A percentile compares a stretch with the other conserved stretches of the same genome.
Conservation (phyloP, 2,329 filamentous ascomycete species). For the Boeremia lycopersici region DNA sequence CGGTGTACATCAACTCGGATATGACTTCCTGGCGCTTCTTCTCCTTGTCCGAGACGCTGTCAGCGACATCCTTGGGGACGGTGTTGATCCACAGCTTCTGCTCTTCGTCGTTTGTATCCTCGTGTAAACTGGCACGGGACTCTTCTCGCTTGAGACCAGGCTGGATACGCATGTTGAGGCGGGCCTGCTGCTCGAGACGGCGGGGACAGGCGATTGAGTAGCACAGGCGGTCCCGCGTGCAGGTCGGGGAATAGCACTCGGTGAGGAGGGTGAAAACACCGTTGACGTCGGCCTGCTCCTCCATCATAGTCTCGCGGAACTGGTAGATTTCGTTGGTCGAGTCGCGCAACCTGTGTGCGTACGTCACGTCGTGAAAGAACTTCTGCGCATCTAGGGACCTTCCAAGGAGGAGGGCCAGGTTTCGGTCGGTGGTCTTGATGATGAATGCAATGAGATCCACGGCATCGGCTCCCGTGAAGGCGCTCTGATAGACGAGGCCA, state of each 20-base stretch:
- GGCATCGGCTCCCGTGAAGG: conserved; percentile 93
- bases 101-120: conserved; percentile 89
- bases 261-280: conserved; percentile 95
- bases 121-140: conserved; percentile 75
- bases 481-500: conserved; percentile 94
- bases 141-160: conserved; percentile 79
- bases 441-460: conserved; percentile 96
- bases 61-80: conserved; percentile 91
- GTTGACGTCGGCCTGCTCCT: conserved; percentile 84
- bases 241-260: conserved; percentile 97
- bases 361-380: conserved; percentile 98
- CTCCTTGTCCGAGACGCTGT: conserved; percentile 85
- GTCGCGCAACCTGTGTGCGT: conserved; percentile 93
- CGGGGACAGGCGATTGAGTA: conserved; percentile 98
- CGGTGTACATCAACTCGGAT: conserved; percentile 97
- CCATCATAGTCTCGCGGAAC: conserved; percentile 90
- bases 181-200: conserved; percentile 90
- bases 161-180: conserved; percentile 90
- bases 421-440: conserved; percentile 94
- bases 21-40: conserved; percentile 99
- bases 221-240: conserved; percentile 91
- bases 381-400: conserved; percentile 95
- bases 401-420: conserved; percentile 87
- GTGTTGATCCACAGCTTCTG: conserved; percentile 99
- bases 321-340: conserved; percentile 96